Evolutionary conservation across 805 yeast genomes (phyloP).

Genomic region (Priceomyces fermenticarens): DNA sequence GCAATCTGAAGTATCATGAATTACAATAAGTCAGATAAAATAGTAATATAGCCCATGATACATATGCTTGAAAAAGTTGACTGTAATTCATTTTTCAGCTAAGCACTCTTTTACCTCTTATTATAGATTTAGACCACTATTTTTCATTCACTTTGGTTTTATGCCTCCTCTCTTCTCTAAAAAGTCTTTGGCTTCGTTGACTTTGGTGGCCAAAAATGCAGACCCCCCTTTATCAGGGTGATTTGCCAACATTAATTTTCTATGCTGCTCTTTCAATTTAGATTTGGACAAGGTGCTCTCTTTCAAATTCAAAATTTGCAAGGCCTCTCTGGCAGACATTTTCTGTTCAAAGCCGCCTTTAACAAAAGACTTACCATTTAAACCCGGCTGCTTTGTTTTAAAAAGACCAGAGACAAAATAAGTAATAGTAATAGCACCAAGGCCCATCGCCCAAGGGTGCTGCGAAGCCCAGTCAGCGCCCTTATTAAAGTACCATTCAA

Average conservation of each 20-base stretch:
- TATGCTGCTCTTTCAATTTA: conserved; percentile 73
- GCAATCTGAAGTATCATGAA: too few relatives aligned
- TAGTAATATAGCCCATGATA: too few relatives aligned
- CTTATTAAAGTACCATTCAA: conserved; percentile 65
- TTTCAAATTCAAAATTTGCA: conserved; percentile 73
- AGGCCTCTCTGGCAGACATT: conserved; percentile 86
- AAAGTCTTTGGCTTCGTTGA: conserved; percentile 87
- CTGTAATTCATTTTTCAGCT: too few relatives aligned
- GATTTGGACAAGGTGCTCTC: conserved; percentile 62
- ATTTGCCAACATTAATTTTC: conserved; percentile 80
- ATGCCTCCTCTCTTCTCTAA: conserved; percentile 65
- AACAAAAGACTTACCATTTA: conserved; percentile 61
- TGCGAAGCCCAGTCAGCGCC: conserved; percentile 58
- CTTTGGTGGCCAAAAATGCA: conserved; percentile 82
- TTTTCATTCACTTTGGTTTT: conserved; percentile 30
- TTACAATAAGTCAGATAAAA: too few relatives aligned
- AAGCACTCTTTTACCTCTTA: too few relatives aligned
- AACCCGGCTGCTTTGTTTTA: conserved; percentile 66
- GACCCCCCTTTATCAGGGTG: conserved; percentile 97
- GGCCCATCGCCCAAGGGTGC: conserved; percentile 73
- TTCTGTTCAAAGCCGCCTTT: conserved; percentile 93
- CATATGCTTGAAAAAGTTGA: too few relatives aligned
- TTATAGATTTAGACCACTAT: too few relatives aligned
- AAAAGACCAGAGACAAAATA: conserved; percentile 67
- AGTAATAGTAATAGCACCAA: conserved; percentile 64